Conservation (phyloP, 75 land plant genomes). For the Cryptomeria japonica region DNA sequence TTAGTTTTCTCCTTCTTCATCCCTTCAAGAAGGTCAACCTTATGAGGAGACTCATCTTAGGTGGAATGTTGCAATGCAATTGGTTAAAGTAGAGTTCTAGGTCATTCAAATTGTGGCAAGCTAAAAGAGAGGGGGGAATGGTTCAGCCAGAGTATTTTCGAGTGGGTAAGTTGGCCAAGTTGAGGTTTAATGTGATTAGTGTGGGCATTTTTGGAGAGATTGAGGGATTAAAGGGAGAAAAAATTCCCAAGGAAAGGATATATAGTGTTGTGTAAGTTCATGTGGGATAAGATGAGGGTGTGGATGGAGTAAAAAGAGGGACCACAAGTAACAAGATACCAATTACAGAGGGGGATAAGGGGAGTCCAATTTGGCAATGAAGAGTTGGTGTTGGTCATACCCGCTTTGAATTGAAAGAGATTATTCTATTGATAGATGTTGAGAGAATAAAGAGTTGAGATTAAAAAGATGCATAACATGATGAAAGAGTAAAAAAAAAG, state of each 20-base stretch:
- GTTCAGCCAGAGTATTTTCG: constrained; percentile 15
- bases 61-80: constrained; percentile 58
- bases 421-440: no score
- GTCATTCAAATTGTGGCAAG: constrained; percentile 29
- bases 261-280: constrained; percentile 12
- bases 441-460: no score
- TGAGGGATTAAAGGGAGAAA: background rate
- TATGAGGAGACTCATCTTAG: constrained; percentile 34
- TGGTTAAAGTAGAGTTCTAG: constrained; percentile 47
- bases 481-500: no score
- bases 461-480: no score
- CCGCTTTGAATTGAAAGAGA: no score
- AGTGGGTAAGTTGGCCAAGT: background rate
- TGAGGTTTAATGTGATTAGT: constrained; percentile 10
- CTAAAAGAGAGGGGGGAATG: constrained; percentile 11
- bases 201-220: constrained; percentile 15
- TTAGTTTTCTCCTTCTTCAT: no score
- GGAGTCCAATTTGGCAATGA: constrained; percentile 16
- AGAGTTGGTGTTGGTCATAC: constrained; percentile 15
- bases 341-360: background rate
- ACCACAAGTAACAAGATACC: background rate
- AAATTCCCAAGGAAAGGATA: background rate
- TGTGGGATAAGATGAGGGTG: constrained; percentile 1
- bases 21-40: no score
- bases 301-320: background rate